phyloP scores from a whole-genome alignment of 176 grass and related monocot species.

The Coix lacrymajobi region DNA sequence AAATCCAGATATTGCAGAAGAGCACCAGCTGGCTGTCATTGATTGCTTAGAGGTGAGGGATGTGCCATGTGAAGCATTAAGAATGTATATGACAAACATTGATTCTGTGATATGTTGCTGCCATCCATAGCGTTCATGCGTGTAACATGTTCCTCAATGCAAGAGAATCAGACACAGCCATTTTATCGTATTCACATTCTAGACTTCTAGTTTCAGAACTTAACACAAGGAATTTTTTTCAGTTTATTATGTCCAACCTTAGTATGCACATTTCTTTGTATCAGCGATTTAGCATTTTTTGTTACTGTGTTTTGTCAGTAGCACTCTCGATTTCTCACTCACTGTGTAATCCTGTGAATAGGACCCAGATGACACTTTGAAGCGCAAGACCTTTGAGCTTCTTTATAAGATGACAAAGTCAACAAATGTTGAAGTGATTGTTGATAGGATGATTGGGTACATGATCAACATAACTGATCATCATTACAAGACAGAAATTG shows the following conservation, averaged over 20 bases:
- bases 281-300: neutral
- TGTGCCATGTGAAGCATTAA: neutral
- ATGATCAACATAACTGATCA: conserved; percentile 93
- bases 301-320: neutral
- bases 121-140: neutral
- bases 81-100: neutral
- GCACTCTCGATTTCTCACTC: conserved; percentile 15
- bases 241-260: conserved; percentile 2
- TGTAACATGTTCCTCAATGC: neutral
- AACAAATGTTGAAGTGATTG: conserved; percentile 99
- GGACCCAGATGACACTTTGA: conserved; percentile 98
- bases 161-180: neutral
- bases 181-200: conserved; percentile 12
- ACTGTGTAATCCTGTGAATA: conserved; percentile 22
- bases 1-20: conserved; percentile 98
- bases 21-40: conserved; percentile 97
- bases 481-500: conserved; percentile 98
- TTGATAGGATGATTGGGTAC: conserved; percentile 99
- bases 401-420: conserved; percentile 99
- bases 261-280: conserved; percentile 3
- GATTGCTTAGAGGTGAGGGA: conserved; percentile 95
- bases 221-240: neutral
- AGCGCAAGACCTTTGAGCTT: conserved; percentile 98
- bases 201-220: neutral
- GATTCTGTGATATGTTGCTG: neutral